These are phyloP conservation scores for Cadophora malorum DNA, from an alignment of 2,329 filamentous ascomycete genomes.

Conservation along the genomic window DNA sequence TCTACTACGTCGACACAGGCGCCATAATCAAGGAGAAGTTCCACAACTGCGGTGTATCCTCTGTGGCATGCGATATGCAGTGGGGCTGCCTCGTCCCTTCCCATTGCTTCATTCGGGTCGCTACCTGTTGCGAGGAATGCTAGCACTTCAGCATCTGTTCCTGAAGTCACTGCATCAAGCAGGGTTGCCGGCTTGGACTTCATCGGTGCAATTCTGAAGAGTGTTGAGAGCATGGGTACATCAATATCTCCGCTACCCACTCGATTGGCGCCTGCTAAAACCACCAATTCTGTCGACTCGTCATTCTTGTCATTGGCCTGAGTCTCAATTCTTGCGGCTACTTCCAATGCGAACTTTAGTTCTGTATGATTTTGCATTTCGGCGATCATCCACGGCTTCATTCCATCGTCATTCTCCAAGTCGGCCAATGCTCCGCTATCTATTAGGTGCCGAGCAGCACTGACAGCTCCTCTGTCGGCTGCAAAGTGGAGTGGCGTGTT, in stretches of 20 bases:
- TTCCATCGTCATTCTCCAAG: constrained; percentile 11
- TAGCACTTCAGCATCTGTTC: not conserved
- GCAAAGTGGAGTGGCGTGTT: constrained; percentile 22
- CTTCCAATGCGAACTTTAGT: constrained; percentile 12
- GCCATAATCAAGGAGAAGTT: constrained; percentile 12
- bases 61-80: constrained; percentile 18
- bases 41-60: not conserved
- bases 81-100: constrained; percentile 1
- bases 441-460: constrained; percentile 15
- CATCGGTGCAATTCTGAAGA: not conserved
- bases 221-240: not conserved
- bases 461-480: constrained; percentile 7
- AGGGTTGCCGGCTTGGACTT: not conserved
- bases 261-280: not conserved
- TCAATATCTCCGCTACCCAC: not conserved
- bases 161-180: not conserved
- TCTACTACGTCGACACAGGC: constrained; percentile 9
- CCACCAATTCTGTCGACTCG: not conserved
- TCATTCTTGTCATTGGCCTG: not conserved
- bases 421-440: constrained; percentile 14
- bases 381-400: constrained; percentile 20
- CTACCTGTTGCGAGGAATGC: constrained; percentile 14
- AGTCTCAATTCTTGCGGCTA: not conserved
- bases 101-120: not conserved
- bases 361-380: not conserved